These are phyloP conservation scores for Raffaelea arxii DNA, from an alignment of 2,329 filamentous ascomycete species.

Conservation along the genomic window DNA sequence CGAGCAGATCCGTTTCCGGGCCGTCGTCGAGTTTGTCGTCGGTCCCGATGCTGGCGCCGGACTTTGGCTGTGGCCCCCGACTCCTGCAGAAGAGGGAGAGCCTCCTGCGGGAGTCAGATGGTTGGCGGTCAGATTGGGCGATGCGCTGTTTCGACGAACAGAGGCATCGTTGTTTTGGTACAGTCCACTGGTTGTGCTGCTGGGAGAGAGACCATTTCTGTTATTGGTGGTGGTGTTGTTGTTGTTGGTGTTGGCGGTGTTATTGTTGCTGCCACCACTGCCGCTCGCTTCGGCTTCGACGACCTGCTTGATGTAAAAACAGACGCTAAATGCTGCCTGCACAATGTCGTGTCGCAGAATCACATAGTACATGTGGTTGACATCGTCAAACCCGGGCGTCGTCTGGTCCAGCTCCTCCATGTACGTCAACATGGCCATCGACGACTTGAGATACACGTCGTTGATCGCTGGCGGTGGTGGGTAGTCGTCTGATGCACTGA, in stretches of 20 bases:
- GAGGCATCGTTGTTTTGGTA: too few species aligned
- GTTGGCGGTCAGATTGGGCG: not conserved
- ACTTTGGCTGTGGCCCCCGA: not conserved
- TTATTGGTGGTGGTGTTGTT: not conserved
- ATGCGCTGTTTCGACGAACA: not conserved
- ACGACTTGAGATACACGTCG: slow-evolving; percentile 42
- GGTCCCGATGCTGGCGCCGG: not conserved
- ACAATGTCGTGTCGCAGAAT: slow-evolving; percentile 44
- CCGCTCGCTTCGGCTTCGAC: slow-evolving; percentile 12
- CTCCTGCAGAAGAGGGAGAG: not conserved
- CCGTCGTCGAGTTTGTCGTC: not conserved
- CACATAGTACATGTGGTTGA: slow-evolving; percentile 43
- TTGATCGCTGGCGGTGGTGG: slow-evolving; percentile 36
- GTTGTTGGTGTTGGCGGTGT: not conserved
- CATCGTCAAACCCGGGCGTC: slow-evolving; percentile 34
- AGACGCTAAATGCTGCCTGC: slow-evolving; percentile 45
- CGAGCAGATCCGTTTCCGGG: not conserved
- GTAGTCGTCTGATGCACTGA: slow-evolving; percentile 35
- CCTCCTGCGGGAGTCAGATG: not conserved
- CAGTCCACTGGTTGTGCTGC: not conserved
- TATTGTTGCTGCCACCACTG: not conserved
- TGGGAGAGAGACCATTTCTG: too few species aligned
- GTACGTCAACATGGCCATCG: slow-evolving; percentile 45
- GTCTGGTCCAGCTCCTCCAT: slow-evolving; percentile 42
- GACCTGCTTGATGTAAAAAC: slow-evolving; percentile 39